A percentile compares a stretch with the other conserved stretches of the same genome.
These are phyloP conservation scores for Leccinum ochraceum DNA, from an alignment of 768 basidiomycete genomes.

Conservation along the genomic window DNA sequence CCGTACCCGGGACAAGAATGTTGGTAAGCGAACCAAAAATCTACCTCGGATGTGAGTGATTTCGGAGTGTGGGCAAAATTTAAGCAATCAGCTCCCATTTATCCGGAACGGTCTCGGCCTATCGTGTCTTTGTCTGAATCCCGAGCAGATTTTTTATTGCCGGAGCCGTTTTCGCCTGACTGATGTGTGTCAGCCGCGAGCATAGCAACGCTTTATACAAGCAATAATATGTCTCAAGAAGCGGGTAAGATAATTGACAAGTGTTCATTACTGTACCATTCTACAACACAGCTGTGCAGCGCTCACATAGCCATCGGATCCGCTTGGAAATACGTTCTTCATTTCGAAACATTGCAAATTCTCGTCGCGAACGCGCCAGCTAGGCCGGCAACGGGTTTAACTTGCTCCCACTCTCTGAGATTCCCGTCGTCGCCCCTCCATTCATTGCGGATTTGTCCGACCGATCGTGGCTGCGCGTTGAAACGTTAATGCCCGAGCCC, in stretches of 20 bases:
- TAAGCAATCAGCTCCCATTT: slow-evolving; percentile 3
- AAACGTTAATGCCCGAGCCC: slow-evolving; percentile 53
- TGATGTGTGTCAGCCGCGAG: not conserved
- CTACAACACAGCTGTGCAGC: not conserved
- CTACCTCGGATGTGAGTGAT: slow-evolving; percentile 8
- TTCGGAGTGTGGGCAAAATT: not conserved
- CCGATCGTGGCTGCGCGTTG: slow-evolving; percentile 42
- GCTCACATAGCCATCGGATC: not conserved
- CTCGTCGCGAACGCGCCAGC: not conserved
- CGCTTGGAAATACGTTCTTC: not conserved
- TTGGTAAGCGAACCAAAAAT: not conserved
- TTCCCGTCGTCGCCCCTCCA: slow-evolving; percentile 58
- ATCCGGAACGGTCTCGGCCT: not conserved
- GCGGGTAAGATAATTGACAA: not conserved
- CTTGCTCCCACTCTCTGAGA: slow-evolving; percentile 51
- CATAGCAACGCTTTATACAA: not conserved
- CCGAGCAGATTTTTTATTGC: not conserved
- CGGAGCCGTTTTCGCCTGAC: not conserved
- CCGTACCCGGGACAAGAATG: slow-evolving; percentile 1
- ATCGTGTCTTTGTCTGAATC: slow-evolving; percentile 1
- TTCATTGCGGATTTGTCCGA: slow-evolving; percentile 44
- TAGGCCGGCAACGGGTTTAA: not conserved
- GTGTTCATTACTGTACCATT: not conserved
- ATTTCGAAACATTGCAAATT: not conserved
- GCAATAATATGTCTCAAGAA: not conserved